Percentiles rank a stretch among this genome's conserved stretches.
Conservation (phyloP, 2,329 filamentous ascomycete genomes). For the Hypoxylon sp. region DNA sequence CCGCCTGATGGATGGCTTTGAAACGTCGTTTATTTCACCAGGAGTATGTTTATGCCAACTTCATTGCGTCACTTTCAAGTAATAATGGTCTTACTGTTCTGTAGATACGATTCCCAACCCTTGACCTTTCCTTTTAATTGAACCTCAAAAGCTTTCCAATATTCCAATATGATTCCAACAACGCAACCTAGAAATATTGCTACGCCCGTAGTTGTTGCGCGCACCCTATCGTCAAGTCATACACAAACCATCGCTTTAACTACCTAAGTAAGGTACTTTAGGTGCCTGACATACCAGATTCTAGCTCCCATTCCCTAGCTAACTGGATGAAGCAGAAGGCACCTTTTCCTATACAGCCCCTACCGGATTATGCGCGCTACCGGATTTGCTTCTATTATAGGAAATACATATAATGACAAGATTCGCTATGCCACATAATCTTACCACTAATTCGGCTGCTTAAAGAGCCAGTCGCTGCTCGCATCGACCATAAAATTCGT, state of each 20-base stretch:
- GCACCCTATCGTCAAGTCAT: slow-evolving; percentile 7
- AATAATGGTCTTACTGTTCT: slow-evolving; percentile 14
- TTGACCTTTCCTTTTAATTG: slow-evolving; percentile 2
- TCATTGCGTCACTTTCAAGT: slow-evolving; percentile 17
- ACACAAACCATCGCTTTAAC: slow-evolving; percentile 1
- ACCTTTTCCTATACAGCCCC: not conserved
- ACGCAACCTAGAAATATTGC: slow-evolving; percentile 6
- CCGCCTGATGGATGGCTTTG: slow-evolving; percentile 19
- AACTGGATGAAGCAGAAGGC: slow-evolving; percentile 4
- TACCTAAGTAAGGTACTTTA: no score
- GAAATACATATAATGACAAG: slow-evolving; percentile 14
- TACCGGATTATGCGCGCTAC: not conserved
- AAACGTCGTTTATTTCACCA: slow-evolving; percentile 26
- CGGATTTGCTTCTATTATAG: slow-evolving; percentile 14
- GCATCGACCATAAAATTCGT: slow-evolving; percentile 84
- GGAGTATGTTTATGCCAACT: slow-evolving; percentile 13
- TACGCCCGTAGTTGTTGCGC: slow-evolving; percentile 2
- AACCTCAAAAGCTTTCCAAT: slow-evolving; percentile 3
- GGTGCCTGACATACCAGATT: not conserved
- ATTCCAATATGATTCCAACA: slow-evolving; percentile 10
- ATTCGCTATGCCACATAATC: slow-evolving; percentile 6
- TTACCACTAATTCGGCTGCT: slow-evolving; percentile 56
- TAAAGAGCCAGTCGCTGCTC: slow-evolving; percentile 82
- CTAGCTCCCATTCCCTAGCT: not conserved
- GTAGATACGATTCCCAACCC: not conserved